Evolutionary conservation across 805 yeast species (phyloP).

Genomic region (Pichia ethanolica): DNA sequence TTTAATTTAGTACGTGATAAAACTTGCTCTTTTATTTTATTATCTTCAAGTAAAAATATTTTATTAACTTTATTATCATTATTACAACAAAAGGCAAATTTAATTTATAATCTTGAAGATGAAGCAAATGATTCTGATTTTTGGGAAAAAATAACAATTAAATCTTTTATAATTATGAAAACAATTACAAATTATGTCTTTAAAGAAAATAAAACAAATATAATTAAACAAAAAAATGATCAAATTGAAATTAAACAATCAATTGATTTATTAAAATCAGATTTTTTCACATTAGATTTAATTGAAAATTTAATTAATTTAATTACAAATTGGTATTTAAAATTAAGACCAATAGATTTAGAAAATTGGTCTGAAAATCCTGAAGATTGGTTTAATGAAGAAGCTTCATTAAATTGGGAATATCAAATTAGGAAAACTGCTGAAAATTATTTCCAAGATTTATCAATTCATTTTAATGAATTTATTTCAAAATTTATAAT

Average conservation of each 20-base stretch:
- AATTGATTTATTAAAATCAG: constrained; percentile 40
- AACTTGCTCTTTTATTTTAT: constrained; percentile 63
- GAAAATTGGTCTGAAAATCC: constrained; percentile 83
- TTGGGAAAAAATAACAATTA: constrained; percentile 71
- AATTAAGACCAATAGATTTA: constrained; percentile 65
- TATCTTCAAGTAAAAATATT: constrained; percentile 57
- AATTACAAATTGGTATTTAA: constrained; percentile 65
- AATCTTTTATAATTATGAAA: constrained; percentile 58
- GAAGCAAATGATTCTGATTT: constrained; percentile 43
- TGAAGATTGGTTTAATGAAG: constrained; percentile 89
- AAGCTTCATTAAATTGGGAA: constrained; percentile 70
- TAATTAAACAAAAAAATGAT: constrained; percentile 55
- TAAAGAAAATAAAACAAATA: constrained; percentile 56
- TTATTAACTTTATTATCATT: constrained; percentile 53
- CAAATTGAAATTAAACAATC: constrained; percentile 57
- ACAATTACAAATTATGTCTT: constrained; percentile 52
- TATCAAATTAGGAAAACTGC: constrained; percentile 82
- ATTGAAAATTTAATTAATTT: constrained; percentile 55
- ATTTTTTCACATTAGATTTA: constrained; percentile 52
- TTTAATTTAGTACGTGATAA: constrained; percentile 49
- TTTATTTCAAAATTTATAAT: constrained; percentile 47
- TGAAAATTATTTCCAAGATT: constrained; percentile 72
- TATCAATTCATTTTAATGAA: constrained; percentile 56
- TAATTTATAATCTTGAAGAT: constrained; percentile 39
- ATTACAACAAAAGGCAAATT: constrained; percentile 57